Base-by-base conservation (phyloP, 1,139 yeast species). In the Lodderomyces metapsilosis region DNA sequence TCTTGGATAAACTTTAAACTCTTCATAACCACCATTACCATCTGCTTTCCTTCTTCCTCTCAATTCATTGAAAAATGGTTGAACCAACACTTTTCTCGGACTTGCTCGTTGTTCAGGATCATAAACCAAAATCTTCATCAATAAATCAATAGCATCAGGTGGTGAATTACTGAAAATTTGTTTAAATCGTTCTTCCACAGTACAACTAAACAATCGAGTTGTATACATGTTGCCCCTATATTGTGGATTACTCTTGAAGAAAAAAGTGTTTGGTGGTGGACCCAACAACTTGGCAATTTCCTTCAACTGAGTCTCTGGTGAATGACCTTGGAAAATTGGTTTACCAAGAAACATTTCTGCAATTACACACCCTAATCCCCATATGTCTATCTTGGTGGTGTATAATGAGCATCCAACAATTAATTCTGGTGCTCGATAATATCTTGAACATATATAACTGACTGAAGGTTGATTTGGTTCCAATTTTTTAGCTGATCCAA, bases 351-450 rank as follows among this genome's bases (percentile, higher is more conserved):
- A 75, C 91, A 86, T 84, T 61, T 86, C 94, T 15, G 92, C 92
- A 50, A 85, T 68, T 8, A 85, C 92, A 70, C 95, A 86, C 1
- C 95, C 95, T 43, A 84, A 68, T 1, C 92, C 92, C 95, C 95
- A 86, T 45, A 84, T 80, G 59, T 86, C 95, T 45, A 86, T 84
- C 55, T 84, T 85, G 6, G 92, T 84, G 2, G 89, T 76, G 57
- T 86, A 86, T 39, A 79, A 70, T 33, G 85, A 77, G 54, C 88
- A 84, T 1, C 92, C 95, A 46, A 85, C 80, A 54, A 85, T 84
- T 48, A 85, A 67, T 61, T 85, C 95, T 1, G 95, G 95, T 3
- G 94, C 92, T 58, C 94, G 74, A 61, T 85, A 85, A 58, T 83
- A 85, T 55, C 94, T 73, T 18, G 89, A 83, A 61, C 92, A 85